These are phyloP conservation scores for Pelargonium cotyledonis DNA, from an alignment of 441 rosid genomes.

Conservation along the genomic window DNA sequence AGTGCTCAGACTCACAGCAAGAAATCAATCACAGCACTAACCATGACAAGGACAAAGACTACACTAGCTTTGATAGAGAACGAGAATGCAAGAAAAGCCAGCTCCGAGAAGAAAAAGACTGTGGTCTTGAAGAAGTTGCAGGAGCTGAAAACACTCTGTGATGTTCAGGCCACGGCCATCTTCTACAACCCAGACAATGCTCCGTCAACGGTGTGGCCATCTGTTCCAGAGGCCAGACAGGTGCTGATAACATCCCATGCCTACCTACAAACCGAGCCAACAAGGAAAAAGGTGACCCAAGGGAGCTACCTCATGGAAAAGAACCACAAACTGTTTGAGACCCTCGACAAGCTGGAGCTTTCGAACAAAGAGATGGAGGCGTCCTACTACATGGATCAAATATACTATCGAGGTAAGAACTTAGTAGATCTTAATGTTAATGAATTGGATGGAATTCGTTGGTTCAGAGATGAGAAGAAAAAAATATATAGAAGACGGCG, in stretches of 20 bases:
- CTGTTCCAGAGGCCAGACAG: background rate
- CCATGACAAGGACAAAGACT: conserved; percentile 13
- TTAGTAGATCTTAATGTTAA: background rate
- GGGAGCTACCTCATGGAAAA: conserved; percentile 8
- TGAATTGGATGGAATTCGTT: background rate
- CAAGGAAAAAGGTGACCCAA: background rate
- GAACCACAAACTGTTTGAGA: background rate
- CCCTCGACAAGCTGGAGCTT: background rate
- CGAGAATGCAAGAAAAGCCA: conserved; percentile 13
- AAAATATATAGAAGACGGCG: too few species aligned
- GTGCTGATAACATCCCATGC: background rate
- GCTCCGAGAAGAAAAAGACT: background rate
- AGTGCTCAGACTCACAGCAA: too few species aligned
- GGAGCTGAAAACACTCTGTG: background rate
- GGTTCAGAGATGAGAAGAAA: conserved; percentile 2
- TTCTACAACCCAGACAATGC: background rate
- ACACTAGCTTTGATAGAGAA: background rate
- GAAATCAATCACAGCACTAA: too few species aligned
- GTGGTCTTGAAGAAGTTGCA: conserved; percentile 12
- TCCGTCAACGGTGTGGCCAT: background rate
- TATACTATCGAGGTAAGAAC: background rate
- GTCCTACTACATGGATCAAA: background rate
- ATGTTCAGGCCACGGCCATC: background rate
- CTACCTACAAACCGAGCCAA: background rate
- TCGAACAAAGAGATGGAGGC: conserved; percentile 8